These are phyloP conservation scores for Lactarius evosmus DNA, from an alignment of 768 basidiomycete genomes.

Conservation along the genomic window DNA sequence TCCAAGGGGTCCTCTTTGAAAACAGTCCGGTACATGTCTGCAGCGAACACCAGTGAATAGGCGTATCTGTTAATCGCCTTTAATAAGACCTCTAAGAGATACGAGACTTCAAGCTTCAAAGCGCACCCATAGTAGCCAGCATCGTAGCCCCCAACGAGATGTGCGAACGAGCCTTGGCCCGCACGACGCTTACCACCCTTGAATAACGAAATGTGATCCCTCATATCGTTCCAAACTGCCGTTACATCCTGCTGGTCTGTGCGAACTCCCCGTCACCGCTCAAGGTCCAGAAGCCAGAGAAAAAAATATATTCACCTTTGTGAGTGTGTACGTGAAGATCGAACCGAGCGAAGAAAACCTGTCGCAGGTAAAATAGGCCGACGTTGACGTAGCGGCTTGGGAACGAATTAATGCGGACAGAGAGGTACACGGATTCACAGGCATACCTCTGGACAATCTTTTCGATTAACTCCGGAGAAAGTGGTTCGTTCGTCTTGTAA, in stretches of 20 bases:
- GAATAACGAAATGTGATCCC: slow-evolving; percentile 67
- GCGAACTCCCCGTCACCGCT: slow-evolving; percentile 11
- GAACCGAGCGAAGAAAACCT: slow-evolving; percentile 80
- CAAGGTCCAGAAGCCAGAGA: background rate
- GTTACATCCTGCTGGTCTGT: slow-evolving; percentile 68
- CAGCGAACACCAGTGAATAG: slow-evolving; percentile 64
- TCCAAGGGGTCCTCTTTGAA: slow-evolving; percentile 79
- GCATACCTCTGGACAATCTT: slow-evolving; percentile 75
- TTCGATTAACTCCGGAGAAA: slow-evolving; percentile 68
- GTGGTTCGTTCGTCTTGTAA: slow-evolving; percentile 66
- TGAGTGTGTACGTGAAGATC: slow-evolving; percentile 74
- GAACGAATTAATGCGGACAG: slow-evolving; percentile 1
- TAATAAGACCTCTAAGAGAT: background rate
- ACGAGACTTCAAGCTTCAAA: background rate
- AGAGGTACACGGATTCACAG: background rate
- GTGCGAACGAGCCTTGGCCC: slow-evolving; percentile 74
- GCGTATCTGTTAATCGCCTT: slow-evolving; percentile 41
- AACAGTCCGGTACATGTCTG: slow-evolving; percentile 67
- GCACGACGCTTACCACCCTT: slow-evolving; percentile 56
- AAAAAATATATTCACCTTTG: slow-evolving; percentile 43
- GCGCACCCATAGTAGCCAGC: slow-evolving; percentile 66
- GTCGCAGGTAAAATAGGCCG: slow-evolving; percentile 77
- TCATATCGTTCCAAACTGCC: slow-evolving; percentile 70
- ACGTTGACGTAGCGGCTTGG: slow-evolving; percentile 64
- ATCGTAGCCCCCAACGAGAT: slow-evolving; percentile 74